Conservation (phyloP, 441 rosid species). For the Gossypium gossypioides region DNA sequence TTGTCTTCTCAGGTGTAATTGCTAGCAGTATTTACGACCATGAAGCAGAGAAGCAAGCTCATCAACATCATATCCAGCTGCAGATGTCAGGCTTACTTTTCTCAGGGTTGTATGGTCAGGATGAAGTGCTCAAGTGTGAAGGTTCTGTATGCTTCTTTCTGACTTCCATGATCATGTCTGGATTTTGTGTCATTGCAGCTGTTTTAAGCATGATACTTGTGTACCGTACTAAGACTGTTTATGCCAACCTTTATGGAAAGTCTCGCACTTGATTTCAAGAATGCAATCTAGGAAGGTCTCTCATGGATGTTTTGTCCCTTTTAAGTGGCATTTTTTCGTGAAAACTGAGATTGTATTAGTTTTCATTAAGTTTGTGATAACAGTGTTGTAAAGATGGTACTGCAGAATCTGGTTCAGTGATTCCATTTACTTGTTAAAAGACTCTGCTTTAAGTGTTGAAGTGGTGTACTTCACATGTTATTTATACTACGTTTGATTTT, state of each 20-base stretch:
- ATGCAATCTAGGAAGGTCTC: neutral
- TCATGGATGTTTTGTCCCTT: neutral
- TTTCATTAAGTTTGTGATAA: neutral
- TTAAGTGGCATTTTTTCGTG: neutral
- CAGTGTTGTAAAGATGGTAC: neutral
- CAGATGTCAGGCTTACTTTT: conserved; percentile 19
- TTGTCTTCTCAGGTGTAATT: conserved; percentile 76
- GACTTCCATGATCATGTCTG: conserved; percentile 83
- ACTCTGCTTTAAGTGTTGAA: neutral
- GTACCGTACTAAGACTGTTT: conserved; percentile 60
- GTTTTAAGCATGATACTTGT: conserved; percentile 78
- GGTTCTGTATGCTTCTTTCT: conserved; percentile 80
- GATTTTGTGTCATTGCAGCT: conserved; percentile 56
- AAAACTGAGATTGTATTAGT: conserved; percentile 7
- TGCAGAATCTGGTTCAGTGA: neutral
- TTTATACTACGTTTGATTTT: neutral
- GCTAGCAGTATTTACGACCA: conserved; percentile 78
- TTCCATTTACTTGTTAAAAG: neutral
- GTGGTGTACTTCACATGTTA: conserved; percentile 9
- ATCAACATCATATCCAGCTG: conserved; percentile 17
- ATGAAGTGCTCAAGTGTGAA: conserved; percentile 57
- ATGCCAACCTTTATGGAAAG: conserved; percentile 67
- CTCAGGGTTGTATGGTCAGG: conserved; percentile 21
- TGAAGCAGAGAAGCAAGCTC: conserved; percentile 80
- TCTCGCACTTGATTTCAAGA: conserved; percentile 27